Evolutionary conservation across 108 stramenopile species (phyloP), one percentile per base, ranked within the genome.

Genomic region (Skeletonema grethae): DNA sequence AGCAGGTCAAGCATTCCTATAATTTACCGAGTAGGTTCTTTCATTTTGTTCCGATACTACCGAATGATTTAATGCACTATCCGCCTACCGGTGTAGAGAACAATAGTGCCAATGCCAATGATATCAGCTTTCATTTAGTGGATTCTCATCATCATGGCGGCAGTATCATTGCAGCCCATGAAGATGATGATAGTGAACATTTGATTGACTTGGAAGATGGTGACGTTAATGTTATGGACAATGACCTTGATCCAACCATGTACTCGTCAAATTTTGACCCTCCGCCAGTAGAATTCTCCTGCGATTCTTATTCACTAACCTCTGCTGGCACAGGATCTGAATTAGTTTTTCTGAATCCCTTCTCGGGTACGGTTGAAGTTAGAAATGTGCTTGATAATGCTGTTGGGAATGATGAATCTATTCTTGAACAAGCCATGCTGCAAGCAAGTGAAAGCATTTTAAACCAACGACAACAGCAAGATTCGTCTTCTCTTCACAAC

Each of bases 281-380:
- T 7, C 86, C 89, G 18, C 86, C 89, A 7, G 86, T 87, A 11
- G 81, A 83, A 68, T 90, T 81, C 69, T 71, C 70, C 10, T 90
- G 88, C 39, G 78, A 80, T 61, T 84, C 81, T 25, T 86, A 82
- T 61, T 29, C 72, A 10, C 69, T 87, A 16, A 84, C 83, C 0
- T 76, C 71, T 32, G 36, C 77, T 32, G 80, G 65, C 0, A 71
- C 73, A 11, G 65, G 76, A 22, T 11, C 65, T 22, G 86, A 86
- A 84, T 70, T 83, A 4, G 62, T 85, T 1, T 57, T 86, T 7
- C 65, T 90, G 66, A 72, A 90, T 83, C 89, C 89, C n/a, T 85
- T 82, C 36, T 71, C 81, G 63, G 75, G 83, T 30, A 76, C 78
- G 7, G 55, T 88, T 16, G 65, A 48, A 15, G 80, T 88, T 5